These are phyloP conservation scores for Begonia loranthoides DNA, from an alignment of 306 rosid species.

Conservation along the genomic window DNA sequence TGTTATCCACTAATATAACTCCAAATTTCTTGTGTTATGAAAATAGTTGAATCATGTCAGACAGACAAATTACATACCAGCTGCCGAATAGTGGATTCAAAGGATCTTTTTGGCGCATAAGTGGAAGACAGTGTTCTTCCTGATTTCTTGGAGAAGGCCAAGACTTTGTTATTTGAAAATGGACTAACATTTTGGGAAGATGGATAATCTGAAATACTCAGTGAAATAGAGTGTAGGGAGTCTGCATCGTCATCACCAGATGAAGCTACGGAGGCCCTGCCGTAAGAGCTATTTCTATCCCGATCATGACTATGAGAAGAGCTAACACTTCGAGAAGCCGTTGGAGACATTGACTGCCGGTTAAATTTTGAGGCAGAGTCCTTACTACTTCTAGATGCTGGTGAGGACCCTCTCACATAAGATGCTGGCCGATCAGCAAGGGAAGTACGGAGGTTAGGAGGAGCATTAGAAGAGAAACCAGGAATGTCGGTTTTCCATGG, in stretches of 20 bases:
- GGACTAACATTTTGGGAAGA: conserved; percentile 35
- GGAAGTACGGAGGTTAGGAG: conserved; percentile 81
- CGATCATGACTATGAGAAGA: conserved; percentile 66
- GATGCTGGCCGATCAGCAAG: conserved; percentile 73
- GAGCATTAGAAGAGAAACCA: conserved; percentile 73
- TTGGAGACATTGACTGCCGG: conserved; percentile 74
- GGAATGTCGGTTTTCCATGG: conserved; percentile 86
- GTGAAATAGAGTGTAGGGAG: conserved; percentile 53
- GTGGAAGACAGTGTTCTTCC: conserved; percentile 38
- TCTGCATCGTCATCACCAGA: conserved; percentile 77
- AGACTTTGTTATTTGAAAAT: conserved; percentile 38
- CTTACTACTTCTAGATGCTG: conserved; percentile 57
- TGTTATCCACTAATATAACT: not conserved
- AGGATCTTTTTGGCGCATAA: conserved; percentile 61
- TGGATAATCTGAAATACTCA: conserved; percentile 46
- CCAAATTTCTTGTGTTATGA: not conserved
- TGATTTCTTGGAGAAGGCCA: conserved; percentile 42
- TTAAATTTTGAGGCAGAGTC: conserved; percentile 39
- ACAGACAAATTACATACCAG: conserved; percentile 28
- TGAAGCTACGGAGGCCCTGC: conserved; percentile 71
- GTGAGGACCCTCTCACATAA: conserved; percentile 81
- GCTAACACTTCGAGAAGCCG: conserved; percentile 62
- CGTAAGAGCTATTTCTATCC: conserved; percentile 57
- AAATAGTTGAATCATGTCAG: not conserved
- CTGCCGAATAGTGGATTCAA: conserved; percentile 63